A percentile compares a stretch with the other conserved stretches of the same genome.
phyloP scores from a whole-genome alignment of 2,329 filamentous ascomycete species.

The Dactylellina sp. region DNA sequence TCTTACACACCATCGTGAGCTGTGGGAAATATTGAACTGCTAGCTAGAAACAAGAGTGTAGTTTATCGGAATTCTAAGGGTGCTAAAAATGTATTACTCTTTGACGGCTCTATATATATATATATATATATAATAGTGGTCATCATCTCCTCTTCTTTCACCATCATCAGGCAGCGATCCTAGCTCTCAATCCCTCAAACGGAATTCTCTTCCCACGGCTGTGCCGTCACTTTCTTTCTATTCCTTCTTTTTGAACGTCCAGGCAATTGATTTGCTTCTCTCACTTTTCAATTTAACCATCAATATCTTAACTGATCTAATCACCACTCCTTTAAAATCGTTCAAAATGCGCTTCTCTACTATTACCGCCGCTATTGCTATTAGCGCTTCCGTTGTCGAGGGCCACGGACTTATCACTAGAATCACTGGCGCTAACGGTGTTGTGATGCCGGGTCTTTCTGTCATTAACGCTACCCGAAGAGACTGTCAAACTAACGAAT shows the following conservation, averaged over 20 bases:
- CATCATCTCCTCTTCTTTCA: slow-evolving; percentile 1
- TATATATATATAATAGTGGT: not conserved
- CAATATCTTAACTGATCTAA: slow-evolving; percentile 17
- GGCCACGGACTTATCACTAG: slow-evolving; percentile 71
- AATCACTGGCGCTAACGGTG: slow-evolving; percentile 72
- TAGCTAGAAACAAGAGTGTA: no score
- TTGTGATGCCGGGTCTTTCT: slow-evolving; percentile 73
- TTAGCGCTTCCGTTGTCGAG: slow-evolving; percentile 66
- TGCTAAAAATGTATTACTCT: no score
- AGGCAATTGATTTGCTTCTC: slow-evolving; percentile 27
- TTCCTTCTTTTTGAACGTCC: not conserved
- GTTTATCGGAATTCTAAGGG: no score
- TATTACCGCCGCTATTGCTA: slow-evolving; percentile 66
- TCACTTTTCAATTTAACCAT: not conserved
- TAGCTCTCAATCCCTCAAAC: not conserved
- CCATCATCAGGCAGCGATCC: slow-evolving; percentile 12
- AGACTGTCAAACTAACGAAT: slow-evolving; percentile 72
- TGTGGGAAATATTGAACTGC: no score
- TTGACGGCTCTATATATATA: not conserved
- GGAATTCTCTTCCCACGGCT: slow-evolving; percentile 33
- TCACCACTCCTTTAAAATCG: not conserved
- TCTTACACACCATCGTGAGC: no score
- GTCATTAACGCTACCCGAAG: slow-evolving; percentile 75
- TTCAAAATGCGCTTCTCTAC: slow-evolving; percentile 68
- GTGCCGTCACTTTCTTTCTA: slow-evolving; percentile 10